phyloP scores from a whole-genome alignment of 2,329 filamentous ascomycete species.

The Verticillium isaacii region DNA sequence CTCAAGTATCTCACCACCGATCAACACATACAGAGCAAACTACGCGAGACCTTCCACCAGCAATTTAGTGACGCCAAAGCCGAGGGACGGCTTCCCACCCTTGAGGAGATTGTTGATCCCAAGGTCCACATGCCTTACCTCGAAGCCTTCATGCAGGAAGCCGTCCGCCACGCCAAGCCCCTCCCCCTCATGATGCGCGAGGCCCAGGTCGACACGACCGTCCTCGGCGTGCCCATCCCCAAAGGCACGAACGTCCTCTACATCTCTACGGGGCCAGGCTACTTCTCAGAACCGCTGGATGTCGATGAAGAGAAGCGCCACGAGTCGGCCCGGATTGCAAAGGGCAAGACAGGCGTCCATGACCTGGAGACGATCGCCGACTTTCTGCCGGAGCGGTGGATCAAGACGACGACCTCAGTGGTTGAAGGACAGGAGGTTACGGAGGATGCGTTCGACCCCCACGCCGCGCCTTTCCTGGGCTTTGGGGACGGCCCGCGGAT shows the following conservation, averaged over 20 bases:
- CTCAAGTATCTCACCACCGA: conserved; percentile 15
- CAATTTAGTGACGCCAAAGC: conserved; percentile 10
- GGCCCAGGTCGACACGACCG: conserved; percentile 17
- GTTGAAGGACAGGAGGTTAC: conserved; percentile 4
- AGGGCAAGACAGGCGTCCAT: conserved; percentile 2
- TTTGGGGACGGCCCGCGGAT: conserved; percentile 18
- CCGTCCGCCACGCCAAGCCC: conserved; percentile 18
- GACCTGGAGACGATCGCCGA: conserved; percentile 5
- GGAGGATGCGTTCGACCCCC: conserved; percentile 15
- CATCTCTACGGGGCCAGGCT: conserved; percentile 8
- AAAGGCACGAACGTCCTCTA: conserved; percentile 17
- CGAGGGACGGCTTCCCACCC: conserved; percentile 15
- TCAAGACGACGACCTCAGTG: conserved; percentile 1
- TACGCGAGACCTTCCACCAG: conserved; percentile 17
- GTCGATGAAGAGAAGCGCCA: conserved; percentile 14
- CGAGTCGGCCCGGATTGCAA: neutral
- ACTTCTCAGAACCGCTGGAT: neutral
- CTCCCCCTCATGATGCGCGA: conserved; percentile 17
- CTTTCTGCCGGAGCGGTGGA: conserved; percentile 17
- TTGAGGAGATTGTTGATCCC: conserved; percentile 14
- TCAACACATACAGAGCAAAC: conserved; percentile 18
- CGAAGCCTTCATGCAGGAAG: conserved; percentile 24
- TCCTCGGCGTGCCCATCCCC: conserved; percentile 21
- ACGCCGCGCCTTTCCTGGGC: conserved; percentile 17
- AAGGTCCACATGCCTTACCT: conserved; percentile 18